Conservation (phyloP, 1,139 yeast genomes). For the Lizanozyma gosingica region DNA sequence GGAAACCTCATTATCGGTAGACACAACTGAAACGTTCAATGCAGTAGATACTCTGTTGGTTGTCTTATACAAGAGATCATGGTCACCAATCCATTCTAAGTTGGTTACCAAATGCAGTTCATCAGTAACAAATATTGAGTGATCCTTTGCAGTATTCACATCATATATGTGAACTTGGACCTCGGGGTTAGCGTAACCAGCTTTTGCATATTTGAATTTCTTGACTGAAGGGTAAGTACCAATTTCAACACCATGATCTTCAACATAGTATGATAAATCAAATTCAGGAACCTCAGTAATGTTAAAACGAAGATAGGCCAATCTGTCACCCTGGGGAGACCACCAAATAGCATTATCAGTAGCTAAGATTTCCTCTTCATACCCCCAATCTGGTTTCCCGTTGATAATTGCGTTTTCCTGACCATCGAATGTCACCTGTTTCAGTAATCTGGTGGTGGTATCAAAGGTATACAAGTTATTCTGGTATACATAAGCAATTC, state of each 20-base stretch:
- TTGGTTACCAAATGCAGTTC: conserved; percentile 16
- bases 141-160: conserved; percentile 14
- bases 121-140: conserved; percentile 16
- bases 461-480: conserved; percentile 53
- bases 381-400: conserved; percentile 94
- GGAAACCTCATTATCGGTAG: conserved; percentile 27
- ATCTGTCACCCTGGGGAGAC: conserved; percentile 61
- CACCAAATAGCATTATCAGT: conserved; percentile 75
- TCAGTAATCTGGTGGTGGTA: conserved; percentile 14
- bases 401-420: conserved; percentile 50
- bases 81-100: conserved; percentile 49
- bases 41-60: conserved; percentile 65
- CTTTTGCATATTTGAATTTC: conserved; percentile 75
- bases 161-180: conserved; percentile 42
- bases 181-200: conserved; percentile 69
- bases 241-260: conserved; percentile 23
- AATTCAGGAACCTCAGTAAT: conserved; percentile 64
- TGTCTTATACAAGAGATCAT: conserved; percentile 49
- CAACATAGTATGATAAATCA: conserved; percentile 55
- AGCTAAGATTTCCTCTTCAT: conserved; percentile 82
- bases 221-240: conserved; percentile 50
- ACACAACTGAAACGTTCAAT: conserved; percentile 47
- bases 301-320: conserved; percentile 60
- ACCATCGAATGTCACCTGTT: conserved; percentile 61
- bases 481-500: conserved; percentile 56